A percentile compares a stretch with the other conserved stretches of the same genome.
Evolutionary conservation across 2,329 filamentous ascomycete genomes (phyloP).

Genomic region (Cladorrhinum sp.): DNA sequence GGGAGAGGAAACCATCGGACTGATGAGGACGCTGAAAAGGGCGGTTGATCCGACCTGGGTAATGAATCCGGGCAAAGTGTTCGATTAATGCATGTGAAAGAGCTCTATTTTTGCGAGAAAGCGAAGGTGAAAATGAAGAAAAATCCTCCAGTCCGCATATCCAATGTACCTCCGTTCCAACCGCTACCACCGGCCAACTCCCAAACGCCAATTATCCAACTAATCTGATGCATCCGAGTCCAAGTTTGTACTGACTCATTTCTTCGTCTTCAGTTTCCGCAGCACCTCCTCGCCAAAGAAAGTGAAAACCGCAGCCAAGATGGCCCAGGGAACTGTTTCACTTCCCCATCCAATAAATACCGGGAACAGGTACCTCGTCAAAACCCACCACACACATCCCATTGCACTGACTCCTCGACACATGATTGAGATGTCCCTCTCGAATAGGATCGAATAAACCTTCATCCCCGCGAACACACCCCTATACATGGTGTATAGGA

Average conservation of each 20-base stretch:
- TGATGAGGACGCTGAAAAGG: conserved; percentile 63
- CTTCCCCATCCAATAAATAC: background rate
- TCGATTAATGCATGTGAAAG: conserved; percentile 18
- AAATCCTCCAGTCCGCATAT: background rate
- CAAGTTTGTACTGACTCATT: background rate
- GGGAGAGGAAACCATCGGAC: conserved; percentile 57
- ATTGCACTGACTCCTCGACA: background rate
- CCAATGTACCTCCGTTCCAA: background rate
- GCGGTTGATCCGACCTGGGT: conserved; percentile 57
- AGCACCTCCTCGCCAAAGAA: conserved; percentile 2
- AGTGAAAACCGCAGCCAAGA: background rate
- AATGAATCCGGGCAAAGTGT: conserved; percentile 46
- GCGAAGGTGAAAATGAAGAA: background rate
- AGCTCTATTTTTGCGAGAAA: background rate
- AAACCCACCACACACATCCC: background rate
- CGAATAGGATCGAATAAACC: background rate
- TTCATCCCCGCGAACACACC: background rate
- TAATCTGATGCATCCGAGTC: background rate
- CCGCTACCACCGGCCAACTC: background rate
- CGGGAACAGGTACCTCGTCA: background rate
- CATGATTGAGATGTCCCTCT: background rate
- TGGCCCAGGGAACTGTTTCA: background rate
- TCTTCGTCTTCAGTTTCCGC: background rate
- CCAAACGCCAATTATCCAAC: background rate
- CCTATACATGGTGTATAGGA: background rate